These are phyloP conservation scores for Erodium texanum DNA, from an alignment of 441 rosid genomes.

Conservation along the genomic window DNA sequence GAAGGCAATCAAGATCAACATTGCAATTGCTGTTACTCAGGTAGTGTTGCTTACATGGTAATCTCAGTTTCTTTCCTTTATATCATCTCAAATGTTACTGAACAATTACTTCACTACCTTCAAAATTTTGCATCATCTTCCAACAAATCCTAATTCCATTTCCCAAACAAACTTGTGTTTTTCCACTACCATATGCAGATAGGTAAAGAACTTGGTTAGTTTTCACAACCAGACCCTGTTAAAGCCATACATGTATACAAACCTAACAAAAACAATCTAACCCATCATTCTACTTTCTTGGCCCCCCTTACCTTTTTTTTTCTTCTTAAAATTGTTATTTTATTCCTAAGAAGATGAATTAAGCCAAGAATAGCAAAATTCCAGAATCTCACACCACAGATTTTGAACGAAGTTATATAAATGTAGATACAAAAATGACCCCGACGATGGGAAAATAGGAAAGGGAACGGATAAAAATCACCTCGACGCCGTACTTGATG, in stretches of 20 bases:
- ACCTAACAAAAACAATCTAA: background rate
- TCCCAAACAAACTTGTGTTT: too few relatives aligned
- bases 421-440: too few relatives aligned
- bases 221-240: background rate
- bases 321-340: background rate
- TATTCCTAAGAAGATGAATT: background rate
- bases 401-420: too few relatives aligned
- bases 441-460: too few relatives aligned
- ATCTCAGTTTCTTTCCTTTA: background rate
- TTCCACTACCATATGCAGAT: background rate
- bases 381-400: background rate
- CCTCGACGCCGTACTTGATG: slow-evolving; percentile 40
- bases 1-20: background rate
- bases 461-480: background rate
- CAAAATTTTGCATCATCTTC: background rate
- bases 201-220: background rate
- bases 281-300: background rate
- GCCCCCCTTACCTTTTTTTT: too few relatives aligned
- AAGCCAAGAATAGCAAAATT: background rate
- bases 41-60: background rate
- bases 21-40: background rate
- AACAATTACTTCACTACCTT: background rate
- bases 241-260: background rate
- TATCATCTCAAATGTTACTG: background rate
- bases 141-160: background rate